Conservation (phyloP, 2,329 filamentous ascomycete species). For the Periglandula ipomoeae region DNA sequence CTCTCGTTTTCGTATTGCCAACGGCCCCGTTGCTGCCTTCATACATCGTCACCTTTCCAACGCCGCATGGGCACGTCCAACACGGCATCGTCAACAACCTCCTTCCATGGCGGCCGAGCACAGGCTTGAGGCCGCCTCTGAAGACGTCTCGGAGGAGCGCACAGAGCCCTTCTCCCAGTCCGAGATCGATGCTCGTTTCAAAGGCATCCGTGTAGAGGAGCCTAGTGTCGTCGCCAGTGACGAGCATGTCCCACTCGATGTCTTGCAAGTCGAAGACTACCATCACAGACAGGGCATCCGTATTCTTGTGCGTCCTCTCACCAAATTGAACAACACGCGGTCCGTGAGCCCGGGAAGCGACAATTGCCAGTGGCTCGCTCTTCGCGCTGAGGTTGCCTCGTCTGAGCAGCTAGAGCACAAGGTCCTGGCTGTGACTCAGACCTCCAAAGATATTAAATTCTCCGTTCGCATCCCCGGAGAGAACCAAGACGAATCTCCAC, state of each 20-base stretch:
- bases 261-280: constrained; percentile 40
- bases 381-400: constrained; percentile 44
- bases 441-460: constrained; percentile 50
- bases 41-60: constrained; percentile 3
- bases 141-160: constrained; percentile 37
- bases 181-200: constrained; percentile 43
- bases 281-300: constrained; percentile 47
- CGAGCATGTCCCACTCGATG: constrained; percentile 43
- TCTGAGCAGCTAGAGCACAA: constrained; percentile 44
- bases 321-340: constrained; percentile 39
- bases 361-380: constrained; percentile 47
- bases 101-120: constrained; percentile 35
- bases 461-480: constrained; percentile 46
- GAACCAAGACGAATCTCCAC: constrained; percentile 29
- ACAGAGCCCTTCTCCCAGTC: constrained; percentile 51
- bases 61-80: constrained; percentile 3
- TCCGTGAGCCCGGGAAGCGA: constrained; percentile 48
- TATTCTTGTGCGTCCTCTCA: constrained; percentile 46
- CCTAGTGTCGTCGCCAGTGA: constrained; percentile 26
- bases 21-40: constrained; percentile 4
- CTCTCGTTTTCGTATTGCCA: not conserved
- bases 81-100: constrained; percentile 7
- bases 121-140: constrained; percentile 27
- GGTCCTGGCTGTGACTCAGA: constrained; percentile 52
- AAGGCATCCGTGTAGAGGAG: constrained; percentile 35